These are phyloP conservation scores for Fusarium agapanthi DNA, from an alignment of 2,329 filamentous ascomycete genomes.

Conservation along the genomic window DNA sequence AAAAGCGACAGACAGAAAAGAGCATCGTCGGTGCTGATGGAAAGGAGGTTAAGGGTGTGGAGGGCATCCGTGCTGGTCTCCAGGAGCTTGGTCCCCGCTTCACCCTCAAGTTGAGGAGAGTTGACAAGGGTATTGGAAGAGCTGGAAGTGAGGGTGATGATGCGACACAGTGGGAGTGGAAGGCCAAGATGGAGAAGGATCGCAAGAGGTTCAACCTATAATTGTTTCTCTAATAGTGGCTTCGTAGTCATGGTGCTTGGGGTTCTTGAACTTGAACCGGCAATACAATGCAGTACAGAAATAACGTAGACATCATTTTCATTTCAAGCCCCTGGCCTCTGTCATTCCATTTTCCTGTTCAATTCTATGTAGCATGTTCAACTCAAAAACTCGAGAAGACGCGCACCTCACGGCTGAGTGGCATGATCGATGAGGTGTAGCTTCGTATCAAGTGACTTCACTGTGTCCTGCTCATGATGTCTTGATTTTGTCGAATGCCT, in stretches of 20 bases:
- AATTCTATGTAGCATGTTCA: background rate
- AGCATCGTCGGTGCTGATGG: conserved; percentile 83
- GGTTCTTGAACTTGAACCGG: conserved; percentile 22
- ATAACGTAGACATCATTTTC: background rate
- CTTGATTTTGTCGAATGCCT: background rate
- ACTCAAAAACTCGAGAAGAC: background rate
- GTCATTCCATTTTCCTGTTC: background rate
- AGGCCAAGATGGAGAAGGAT: conserved; percentile 92
- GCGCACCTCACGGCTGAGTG: background rate
- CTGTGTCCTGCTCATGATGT: background rate
- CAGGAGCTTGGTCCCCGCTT: conserved; percentile 87
- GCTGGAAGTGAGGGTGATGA: conserved; percentile 74
- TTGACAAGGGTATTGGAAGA: conserved; percentile 85
- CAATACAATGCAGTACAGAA: conserved; percentile 8
- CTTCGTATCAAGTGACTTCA: background rate
- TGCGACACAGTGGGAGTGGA: conserved; percentile 96
- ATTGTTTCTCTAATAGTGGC: conserved; percentile 7
- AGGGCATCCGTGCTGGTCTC: conserved; percentile 84
- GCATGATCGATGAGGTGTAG: background rate
- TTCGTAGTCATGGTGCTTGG: conserved; percentile 11
- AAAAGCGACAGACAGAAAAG: conserved; percentile 88
- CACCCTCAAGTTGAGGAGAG: conserved; percentile 82
- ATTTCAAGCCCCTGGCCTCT: background rate
- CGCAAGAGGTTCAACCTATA: conserved; percentile 93
- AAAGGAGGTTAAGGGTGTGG: conserved; percentile 82